Percentiles rank a stretch among this genome's conserved stretches.
phyloP scores from a whole-genome alignment of 2,329 filamentous ascomycete genomes.

The Falciphora oryzae region DNA sequence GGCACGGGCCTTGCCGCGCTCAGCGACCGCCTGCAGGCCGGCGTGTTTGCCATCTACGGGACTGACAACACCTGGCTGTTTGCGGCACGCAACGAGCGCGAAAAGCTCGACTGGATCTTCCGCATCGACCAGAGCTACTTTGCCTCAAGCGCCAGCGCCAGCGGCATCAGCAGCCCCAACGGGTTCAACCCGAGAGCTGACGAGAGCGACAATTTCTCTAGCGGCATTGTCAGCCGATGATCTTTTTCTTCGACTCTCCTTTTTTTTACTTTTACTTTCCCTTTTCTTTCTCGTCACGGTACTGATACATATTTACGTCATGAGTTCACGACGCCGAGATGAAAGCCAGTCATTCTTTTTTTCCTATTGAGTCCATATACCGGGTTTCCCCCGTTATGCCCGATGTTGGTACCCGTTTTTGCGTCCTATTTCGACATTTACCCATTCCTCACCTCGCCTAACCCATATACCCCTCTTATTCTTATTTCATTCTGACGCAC shows the following conservation, averaged over 20 bases:
- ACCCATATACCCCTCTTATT: not conserved
- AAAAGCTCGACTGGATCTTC: constrained; percentile 97
- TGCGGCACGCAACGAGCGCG: constrained; percentile 77
- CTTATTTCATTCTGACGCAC: not conserved
- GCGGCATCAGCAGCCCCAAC: constrained; percentile 31
- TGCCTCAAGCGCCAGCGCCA: constrained; percentile 39
- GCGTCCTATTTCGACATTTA: not conserved
- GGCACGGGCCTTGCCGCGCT: constrained; percentile 44
- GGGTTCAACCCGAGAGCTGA: constrained; percentile 1
- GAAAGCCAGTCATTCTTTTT: not conserved
- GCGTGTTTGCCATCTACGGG: constrained; percentile 91
- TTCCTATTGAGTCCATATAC: not conserved
- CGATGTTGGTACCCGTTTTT: not conserved
- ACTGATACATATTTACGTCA: not conserved
- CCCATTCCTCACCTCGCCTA: not conserved
- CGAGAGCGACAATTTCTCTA: constrained; percentile 4
- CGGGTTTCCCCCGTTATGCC: not conserved
- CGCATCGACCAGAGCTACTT: constrained; percentile 79
- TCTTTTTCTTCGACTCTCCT: not conserved
- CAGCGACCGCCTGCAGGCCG: constrained; percentile 55
- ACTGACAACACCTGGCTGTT: constrained; percentile 95
- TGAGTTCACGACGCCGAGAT: not conserved
- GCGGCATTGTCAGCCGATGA: constrained; percentile 4
- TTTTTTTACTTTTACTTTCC: not conserved
- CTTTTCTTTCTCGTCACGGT: not conserved